phyloP scores from a whole-genome alignment of 192 early-diverging fungal genomes.

The Powellomyces hirtus region DNA sequence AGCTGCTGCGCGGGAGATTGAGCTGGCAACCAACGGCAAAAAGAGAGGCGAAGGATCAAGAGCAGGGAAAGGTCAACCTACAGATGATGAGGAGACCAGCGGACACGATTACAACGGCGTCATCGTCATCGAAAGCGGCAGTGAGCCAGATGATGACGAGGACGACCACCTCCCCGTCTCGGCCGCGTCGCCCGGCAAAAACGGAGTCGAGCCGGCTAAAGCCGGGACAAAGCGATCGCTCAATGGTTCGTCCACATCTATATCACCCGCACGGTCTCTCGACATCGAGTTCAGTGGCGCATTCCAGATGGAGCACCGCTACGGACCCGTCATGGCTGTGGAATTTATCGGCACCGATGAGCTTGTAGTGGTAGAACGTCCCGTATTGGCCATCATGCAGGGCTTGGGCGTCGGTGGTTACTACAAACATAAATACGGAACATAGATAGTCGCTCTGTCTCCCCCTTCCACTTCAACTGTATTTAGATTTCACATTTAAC shows the following conservation, averaged over 20 bases:
- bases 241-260: background rate
- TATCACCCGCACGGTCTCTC: background rate
- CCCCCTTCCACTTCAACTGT: too few species aligned
- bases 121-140: background rate
- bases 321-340: slow-evolving; percentile 79
- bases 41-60: slow-evolving; percentile 10
- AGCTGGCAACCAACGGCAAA: slow-evolving; percentile 37
- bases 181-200: background rate
- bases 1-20: background rate
- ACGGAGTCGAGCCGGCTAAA: slow-evolving; percentile 1
- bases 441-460: too few species aligned
- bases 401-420: slow-evolving; percentile 72
- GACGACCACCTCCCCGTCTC: slow-evolving; percentile 3
- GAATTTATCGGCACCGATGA: slow-evolving; percentile 70
- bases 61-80: slow-evolving; percentile 28
- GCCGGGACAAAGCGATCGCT: slow-evolving; percentile 20
- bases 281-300: background rate
- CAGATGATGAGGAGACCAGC: slow-evolving; percentile 30
- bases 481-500: too few species aligned
- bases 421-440: slow-evolving; percentile 82
- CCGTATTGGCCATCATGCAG: slow-evolving; percentile 74
- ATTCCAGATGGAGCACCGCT: slow-evolving; percentile 74
- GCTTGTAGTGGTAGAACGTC: slow-evolving; percentile 86
- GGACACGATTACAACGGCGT: slow-evolving; percentile 10
- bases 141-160: slow-evolving; percentile 15